A percentile compares a stretch with the other conserved stretches of the same genome.
These are phyloP conservation scores for Claviceps sp. DNA, from an alignment of 2,329 filamentous ascomycete genomes.

Conservation along the genomic window DNA sequence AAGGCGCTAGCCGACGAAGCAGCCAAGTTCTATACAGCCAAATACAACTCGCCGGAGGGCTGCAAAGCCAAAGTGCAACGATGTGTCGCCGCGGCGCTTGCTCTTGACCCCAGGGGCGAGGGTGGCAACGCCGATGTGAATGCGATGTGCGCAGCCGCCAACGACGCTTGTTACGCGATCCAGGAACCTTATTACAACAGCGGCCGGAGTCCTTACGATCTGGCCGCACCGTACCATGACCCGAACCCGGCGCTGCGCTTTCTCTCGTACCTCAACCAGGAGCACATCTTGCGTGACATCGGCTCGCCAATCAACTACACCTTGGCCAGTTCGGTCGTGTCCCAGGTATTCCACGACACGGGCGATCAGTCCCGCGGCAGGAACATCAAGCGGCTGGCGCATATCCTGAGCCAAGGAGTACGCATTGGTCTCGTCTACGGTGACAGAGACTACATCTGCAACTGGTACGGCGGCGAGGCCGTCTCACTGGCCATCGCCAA, in stretches of 20 bases:
- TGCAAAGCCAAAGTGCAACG: constrained; percentile 38
- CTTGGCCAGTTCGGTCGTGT: constrained; percentile 32
- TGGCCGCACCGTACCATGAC: constrained; percentile 40
- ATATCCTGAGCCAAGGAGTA: constrained; percentile 47
- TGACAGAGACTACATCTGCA: constrained; percentile 50
- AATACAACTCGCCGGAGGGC: constrained; percentile 23
- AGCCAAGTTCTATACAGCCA: constrained; percentile 30
- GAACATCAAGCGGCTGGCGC: constrained; percentile 44
- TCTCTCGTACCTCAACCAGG: constrained; percentile 50
- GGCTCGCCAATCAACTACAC: constrained; percentile 51
- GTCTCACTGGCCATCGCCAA: constrained; percentile 50
- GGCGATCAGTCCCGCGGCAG: constrained; percentile 52
- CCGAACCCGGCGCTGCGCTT: constrained; percentile 52
- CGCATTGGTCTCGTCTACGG: constrained; percentile 61
- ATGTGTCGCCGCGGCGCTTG: constrained; percentile 32
- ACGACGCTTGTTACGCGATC: constrained; percentile 31
- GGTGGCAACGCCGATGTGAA: constrained; percentile 26
- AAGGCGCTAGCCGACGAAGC: constrained; percentile 38
- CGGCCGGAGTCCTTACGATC: constrained; percentile 46
- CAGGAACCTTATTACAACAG: constrained; percentile 42
- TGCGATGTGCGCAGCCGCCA: constrained; percentile 39
- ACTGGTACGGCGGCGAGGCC: constrained; percentile 62
- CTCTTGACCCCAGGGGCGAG: constrained; percentile 25
- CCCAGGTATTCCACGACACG: constrained; percentile 31
- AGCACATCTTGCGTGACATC: constrained; percentile 41